Evolutionary conservation across 306 rosid genomes (phyloP), one percentile per base, ranked within the genome.

Genomic region (Prunus mongolica): DNA sequence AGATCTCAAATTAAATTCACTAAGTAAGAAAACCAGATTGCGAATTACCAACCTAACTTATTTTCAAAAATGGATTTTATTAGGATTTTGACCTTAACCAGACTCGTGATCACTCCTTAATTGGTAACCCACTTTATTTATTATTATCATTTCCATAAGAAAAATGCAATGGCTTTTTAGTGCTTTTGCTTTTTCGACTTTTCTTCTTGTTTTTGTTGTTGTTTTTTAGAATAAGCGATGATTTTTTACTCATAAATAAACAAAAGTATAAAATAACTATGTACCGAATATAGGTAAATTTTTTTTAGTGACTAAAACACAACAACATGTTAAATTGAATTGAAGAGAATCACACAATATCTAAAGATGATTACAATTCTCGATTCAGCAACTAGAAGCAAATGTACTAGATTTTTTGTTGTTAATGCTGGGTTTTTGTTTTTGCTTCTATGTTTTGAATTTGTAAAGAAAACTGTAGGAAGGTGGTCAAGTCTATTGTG

Each of bases 251-350:
- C 9, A 38, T 7, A 38, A 38, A 7, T 10, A 38, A 6, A 38
- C 44, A 38, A 38, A 38, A 38, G 0, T 38, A 38, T 7, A 38
- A 38, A 38, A 7, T 2, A 38, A 38, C 0, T 0, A 38, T 38
- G 44, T 38, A 38, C 7, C 0, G 2, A 7, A 38, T 7, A 38
- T 38, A 0, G 0, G 0, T 38, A 7, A 38, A 38, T 38, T 0
- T 38, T 38, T 0, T 7, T 1, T 0, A 6, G 0, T 6, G 9
- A 38, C 0, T 8, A 34, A 34, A 6, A 34, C 8, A 6, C 8
- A 34, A 34, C 41, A 34, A 34, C 8, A 34, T 6, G 0, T 38
- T 38, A 38, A 38, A 7, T 38, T 38, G 44, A 38, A 1, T 0
- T 1, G 0, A 0, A 1, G 9, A 38, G 0, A 38, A 38, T 38